These are phyloP conservation scores for Camellia japonica DNA, from an alignment of 148 eudicot species.

Conservation along the genomic window DNA sequence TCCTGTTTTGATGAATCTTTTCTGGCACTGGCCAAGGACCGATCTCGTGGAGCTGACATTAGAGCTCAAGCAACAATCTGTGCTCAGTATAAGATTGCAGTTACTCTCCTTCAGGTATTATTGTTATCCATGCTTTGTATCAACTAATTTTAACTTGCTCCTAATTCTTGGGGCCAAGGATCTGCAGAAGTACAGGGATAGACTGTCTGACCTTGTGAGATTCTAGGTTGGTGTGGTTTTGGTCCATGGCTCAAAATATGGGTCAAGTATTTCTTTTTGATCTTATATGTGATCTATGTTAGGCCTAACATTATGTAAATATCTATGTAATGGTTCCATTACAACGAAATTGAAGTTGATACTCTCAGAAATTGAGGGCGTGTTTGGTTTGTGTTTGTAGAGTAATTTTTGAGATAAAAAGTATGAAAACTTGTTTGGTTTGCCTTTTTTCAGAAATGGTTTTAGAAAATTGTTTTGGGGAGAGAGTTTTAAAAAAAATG, in stretches of 20 bases:
- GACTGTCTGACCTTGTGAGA: background rate
- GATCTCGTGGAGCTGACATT: conserved; percentile 86
- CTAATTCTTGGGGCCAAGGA: background rate
- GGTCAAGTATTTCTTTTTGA: background rate
- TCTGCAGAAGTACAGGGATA: background rate
- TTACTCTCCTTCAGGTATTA: conserved; percentile 88
- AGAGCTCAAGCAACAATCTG: conserved; percentile 98
- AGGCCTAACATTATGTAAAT: background rate
- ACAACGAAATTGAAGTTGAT: background rate
- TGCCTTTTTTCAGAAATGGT: too few species aligned
- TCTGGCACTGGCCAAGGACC: conserved; percentile 95
- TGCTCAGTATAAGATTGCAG: conserved; percentile 97
- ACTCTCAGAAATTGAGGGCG: background rate
- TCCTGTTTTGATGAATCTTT: conserved; percentile 98
- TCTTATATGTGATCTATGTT: background rate
- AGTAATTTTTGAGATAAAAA: too few species aligned
- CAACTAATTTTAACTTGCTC: conserved; percentile 7
- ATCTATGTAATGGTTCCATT: background rate
- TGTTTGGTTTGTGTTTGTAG: too few species aligned
- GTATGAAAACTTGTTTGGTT: too few species aligned
- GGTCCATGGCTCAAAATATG: background rate
- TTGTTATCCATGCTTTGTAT: background rate
- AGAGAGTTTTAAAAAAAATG: too few species aligned
- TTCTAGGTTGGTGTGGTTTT: background rate
- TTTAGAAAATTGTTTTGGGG: too few species aligned